phyloP scores from a whole-genome alignment of 2,329 filamentous ascomycete genomes.

The Microsporum ferrugineum region DNA sequence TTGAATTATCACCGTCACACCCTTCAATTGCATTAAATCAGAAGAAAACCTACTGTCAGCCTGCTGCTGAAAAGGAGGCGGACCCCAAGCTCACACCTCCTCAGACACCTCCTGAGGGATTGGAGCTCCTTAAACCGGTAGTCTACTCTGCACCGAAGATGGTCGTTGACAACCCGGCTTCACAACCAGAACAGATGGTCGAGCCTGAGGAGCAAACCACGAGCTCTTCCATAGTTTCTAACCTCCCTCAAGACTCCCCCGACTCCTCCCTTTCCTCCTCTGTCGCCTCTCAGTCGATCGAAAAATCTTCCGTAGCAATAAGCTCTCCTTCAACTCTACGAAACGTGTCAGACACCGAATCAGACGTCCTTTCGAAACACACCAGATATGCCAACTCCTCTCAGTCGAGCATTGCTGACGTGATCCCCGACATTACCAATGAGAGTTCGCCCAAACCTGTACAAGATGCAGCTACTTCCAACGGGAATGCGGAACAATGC shows the following conservation, averaged over 20 bases:
- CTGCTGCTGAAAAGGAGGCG: not conserved
- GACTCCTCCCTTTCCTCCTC: not conserved
- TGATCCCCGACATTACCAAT: not conserved
- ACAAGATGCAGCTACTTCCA: not conserved
- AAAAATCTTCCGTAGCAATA: not conserved
- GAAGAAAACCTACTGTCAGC: not conserved
- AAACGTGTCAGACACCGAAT: not conserved
- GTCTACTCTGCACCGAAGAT: conserved; percentile 1
- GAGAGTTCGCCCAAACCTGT: not conserved
- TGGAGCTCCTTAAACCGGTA: not conserved
- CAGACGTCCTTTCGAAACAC: not conserved
- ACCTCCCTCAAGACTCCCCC: not conserved
- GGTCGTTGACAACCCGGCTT: not conserved
- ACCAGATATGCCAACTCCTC: not conserved
- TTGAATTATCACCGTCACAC: conserved; percentile 2
- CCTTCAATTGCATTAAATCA: not conserved
- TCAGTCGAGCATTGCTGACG: conserved; percentile 2
- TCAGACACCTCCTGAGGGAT: conserved; percentile 1
- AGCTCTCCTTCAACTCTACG: not conserved
- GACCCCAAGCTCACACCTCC: not conserved
- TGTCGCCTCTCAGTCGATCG: not conserved
- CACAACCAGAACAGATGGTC: not conserved
- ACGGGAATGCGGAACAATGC: not conserved
- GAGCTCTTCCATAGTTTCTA: not conserved
- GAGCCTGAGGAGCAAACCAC: not conserved